A percentile compares a stretch with the other conserved stretches of the same genome.
Conservation (phyloP, 1,284 basidiomycete species). For the Bondarzewia mesenterica region DNA sequence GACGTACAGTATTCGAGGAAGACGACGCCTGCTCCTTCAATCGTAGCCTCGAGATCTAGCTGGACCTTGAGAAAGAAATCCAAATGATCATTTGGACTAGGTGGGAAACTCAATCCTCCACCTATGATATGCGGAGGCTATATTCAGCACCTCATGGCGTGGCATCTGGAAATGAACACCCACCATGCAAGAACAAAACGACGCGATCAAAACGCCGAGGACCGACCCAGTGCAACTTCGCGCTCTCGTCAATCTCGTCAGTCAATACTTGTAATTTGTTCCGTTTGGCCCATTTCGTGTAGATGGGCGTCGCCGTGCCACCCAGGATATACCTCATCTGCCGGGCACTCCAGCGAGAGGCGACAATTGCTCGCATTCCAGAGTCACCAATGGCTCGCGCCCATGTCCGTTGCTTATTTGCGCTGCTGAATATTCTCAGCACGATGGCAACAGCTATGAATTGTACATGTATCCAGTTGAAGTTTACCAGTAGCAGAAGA, state of each 20-base stretch:
- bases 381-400: conserved; percentile 1
- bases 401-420: conserved; percentile 8
- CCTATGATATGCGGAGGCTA: neutral
- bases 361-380: neutral
- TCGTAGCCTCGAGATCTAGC: neutral
- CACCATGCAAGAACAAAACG: conserved; percentile 9
- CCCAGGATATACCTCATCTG: neutral
- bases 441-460: conserved; percentile 6
- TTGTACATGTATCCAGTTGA: no score
- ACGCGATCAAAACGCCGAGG: conserved; percentile 5
- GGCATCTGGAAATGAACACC: neutral
- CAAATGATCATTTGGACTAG: neutral
- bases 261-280: conserved; percentile 1
- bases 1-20: conserved; percentile 2
- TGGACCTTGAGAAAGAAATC: neutral
- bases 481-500: no score
- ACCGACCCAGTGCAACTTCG: conserved; percentile 11
- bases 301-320: neutral
- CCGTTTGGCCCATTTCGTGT: conserved; percentile 2
- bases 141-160: neutral
- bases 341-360: conserved; percentile 2
- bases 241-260: conserved; percentile 6
- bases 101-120: neutral
- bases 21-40: neutral
- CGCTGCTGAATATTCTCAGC: conserved; percentile 3